A percentile compares a stretch with the other conserved stretches of the same genome.
Conservation (phyloP, 805 yeast species). For the Ogataea allantospora region DNA sequence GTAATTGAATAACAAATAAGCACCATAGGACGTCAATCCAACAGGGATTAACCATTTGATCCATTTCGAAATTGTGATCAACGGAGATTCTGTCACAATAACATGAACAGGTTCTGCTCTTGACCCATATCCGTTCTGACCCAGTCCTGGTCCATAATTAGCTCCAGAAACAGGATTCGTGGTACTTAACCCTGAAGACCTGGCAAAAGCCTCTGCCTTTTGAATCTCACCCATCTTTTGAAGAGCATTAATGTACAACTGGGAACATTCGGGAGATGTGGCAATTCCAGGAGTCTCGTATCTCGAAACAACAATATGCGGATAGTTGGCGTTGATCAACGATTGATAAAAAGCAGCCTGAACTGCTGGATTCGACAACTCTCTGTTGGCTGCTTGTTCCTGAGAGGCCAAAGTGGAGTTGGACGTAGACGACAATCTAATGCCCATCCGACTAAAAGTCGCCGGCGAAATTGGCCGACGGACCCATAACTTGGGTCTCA, state of each 20-base stretch:
- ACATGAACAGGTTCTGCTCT: constrained; percentile 88
- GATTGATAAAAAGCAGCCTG: constrained; percentile 85
- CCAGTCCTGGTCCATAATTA: constrained; percentile 20
- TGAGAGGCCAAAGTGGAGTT: constrained; percentile 49
- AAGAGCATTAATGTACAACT: constrained; percentile 77
- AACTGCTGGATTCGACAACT: constrained; percentile 59
- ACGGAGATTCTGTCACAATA: constrained; percentile 81
- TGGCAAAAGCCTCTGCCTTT: constrained; percentile 69
- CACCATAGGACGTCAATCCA: constrained; percentile 76
- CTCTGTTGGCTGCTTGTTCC: constrained; percentile 86
- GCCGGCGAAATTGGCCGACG: constrained; percentile 1
- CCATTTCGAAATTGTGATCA: constrained; percentile 80
- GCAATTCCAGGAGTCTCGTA: constrained; percentile 95
- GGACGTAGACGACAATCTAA: constrained; percentile 12
- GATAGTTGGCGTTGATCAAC: constrained; percentile 76
- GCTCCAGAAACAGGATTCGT: constrained; percentile 30
- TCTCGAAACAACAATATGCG: constrained; percentile 94
- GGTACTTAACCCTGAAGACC: constrained; percentile 35
- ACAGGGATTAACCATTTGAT: constrained; percentile 83
- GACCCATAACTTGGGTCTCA: constrained; percentile 2
- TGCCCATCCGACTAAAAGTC: background rate
- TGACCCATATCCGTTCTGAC: constrained; percentile 45
- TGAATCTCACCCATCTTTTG: constrained; percentile 71
- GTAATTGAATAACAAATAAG: constrained; percentile 73
- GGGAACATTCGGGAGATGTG: constrained; percentile 72